These are phyloP conservation scores for Gastrolobium bilobum DNA, from an alignment of 306 rosid species.

Conservation along the genomic window DNA sequence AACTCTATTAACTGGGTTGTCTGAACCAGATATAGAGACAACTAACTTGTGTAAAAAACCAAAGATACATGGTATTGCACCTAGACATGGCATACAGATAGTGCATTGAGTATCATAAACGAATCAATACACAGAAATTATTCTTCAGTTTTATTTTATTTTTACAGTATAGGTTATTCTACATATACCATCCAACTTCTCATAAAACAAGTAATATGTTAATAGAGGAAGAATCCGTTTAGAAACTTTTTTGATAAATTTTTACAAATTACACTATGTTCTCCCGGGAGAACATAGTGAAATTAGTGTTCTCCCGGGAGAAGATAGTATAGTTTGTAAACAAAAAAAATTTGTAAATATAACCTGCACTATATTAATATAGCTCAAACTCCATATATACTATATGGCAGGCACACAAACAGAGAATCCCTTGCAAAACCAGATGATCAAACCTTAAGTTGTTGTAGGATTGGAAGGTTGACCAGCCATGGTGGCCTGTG, in stretches of 20 bases:
- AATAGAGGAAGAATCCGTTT: too few species aligned
- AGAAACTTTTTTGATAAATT: too few species aligned
- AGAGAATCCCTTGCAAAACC: not conserved
- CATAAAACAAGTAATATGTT: not conserved
- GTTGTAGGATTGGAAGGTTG: slow-evolving; percentile 38
- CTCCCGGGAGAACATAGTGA: too few species aligned
- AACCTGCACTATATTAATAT: too few species aligned
- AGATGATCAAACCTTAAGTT: slow-evolving; percentile 33
- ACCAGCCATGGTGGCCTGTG: not conserved
- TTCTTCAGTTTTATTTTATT: not conserved
- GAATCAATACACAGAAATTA: not conserved
- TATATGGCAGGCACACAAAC: too few species aligned
- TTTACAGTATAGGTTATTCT: not conserved
- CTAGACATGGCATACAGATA: not conserved
- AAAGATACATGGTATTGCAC: not conserved
- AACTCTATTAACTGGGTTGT: not conserved
- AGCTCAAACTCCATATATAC: not conserved
- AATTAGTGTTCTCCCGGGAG: too few species aligned
- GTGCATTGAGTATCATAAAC: not conserved
- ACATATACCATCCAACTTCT: not conserved
- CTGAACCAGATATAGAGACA: too few species aligned
- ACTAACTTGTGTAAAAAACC: not conserved
- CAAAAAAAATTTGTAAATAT: not conserved
- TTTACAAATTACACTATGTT: too few species aligned
- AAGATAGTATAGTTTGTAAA: too few species aligned